phyloP scores from a whole-genome alignment of 148 eudicot genomes.

The Euryodendron excelsum region DNA sequence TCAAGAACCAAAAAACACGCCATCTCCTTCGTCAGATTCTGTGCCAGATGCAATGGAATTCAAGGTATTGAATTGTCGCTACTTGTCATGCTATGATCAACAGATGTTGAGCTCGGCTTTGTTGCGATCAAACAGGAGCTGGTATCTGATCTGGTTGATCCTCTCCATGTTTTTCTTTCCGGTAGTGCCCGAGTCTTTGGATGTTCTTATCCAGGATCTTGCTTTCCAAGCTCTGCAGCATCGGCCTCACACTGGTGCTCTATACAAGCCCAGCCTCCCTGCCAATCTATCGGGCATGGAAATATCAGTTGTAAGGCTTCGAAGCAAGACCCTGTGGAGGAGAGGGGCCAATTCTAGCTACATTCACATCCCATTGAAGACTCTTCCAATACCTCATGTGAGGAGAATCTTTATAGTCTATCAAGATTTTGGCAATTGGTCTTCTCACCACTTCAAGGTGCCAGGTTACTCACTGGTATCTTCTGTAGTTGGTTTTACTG shows the following conservation, averaged over 20 bases:
- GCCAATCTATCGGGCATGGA: constrained; percentile 33
- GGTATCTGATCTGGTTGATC: constrained; percentile 1
- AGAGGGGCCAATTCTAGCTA: constrained; percentile 36
- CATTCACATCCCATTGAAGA: constrained; percentile 35
- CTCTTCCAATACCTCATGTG: constrained; percentile 38
- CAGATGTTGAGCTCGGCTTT: constrained; percentile 20
- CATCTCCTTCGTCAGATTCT: no score
- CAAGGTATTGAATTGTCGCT: neutral
- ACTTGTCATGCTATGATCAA: neutral
- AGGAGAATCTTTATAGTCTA: constrained; percentile 31
- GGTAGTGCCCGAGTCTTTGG: constrained; percentile 21
- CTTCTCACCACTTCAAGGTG: constrained; percentile 28
- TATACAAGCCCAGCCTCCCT: constrained; percentile 30
- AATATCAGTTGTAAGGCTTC: constrained; percentile 21
- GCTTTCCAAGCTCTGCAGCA: constrained; percentile 27
- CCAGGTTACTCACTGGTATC: constrained; percentile 30
- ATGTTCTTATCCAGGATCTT: constrained; percentile 32
- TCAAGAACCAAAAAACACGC: neutral
- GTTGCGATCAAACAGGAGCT: no score
- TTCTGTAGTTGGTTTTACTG: constrained; percentile 35
- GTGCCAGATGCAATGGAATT: neutral
- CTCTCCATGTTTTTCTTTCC: constrained; percentile 12
- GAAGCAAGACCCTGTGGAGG: constrained; percentile 40
- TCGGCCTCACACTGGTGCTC: constrained; percentile 31
- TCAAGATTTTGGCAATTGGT: constrained; percentile 44